phyloP scores from a whole-genome alignment of 2,329 filamentous ascomycete genomes.

The Colletotrichum plurivorum region DNA sequence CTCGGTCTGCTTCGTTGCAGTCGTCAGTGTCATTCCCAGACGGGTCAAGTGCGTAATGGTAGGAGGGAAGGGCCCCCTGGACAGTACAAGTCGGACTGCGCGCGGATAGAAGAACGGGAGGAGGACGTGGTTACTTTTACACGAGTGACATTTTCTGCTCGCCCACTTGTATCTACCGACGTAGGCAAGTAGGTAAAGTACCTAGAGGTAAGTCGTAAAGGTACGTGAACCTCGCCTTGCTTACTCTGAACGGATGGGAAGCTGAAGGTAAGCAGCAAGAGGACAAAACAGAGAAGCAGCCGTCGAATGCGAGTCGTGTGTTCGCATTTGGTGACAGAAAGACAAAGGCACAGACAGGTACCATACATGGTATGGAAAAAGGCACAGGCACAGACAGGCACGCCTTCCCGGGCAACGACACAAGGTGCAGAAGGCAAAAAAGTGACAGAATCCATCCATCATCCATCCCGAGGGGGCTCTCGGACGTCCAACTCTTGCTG shows the following conservation, averaged over 20 bases:
- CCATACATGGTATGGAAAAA: too few relatives aligned
- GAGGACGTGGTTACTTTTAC: not conserved
- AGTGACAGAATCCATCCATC: not conserved
- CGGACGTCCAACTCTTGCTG: not conserved
- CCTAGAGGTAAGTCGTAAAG: too few relatives aligned
- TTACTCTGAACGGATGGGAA: not conserved
- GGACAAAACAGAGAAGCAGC: too few relatives aligned
- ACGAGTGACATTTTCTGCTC: not conserved
- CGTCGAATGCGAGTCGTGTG: too few relatives aligned
- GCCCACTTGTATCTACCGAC: too few relatives aligned
- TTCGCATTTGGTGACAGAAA: too few relatives aligned
- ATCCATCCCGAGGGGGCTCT: too few relatives aligned
- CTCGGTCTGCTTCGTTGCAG: conserved; percentile 6
- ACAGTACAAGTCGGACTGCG: conserved; percentile 17
- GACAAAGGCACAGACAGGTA: too few relatives aligned
- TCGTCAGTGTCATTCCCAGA: conserved; percentile 30
- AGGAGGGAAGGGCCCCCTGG: conserved; percentile 20
- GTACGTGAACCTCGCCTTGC: too few relatives aligned
- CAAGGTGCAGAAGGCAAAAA: not conserved
- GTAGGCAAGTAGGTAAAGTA: too few relatives aligned
- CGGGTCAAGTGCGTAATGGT: conserved; percentile 19
- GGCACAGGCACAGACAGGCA: too few relatives aligned
- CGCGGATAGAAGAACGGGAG: not conserved
- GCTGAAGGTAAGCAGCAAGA: too few relatives aligned
- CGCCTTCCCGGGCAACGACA: not conserved